Base-by-base conservation (phyloP, 1,284 basidiomycete genomes). In the Malassezia arunalokei region DNA sequence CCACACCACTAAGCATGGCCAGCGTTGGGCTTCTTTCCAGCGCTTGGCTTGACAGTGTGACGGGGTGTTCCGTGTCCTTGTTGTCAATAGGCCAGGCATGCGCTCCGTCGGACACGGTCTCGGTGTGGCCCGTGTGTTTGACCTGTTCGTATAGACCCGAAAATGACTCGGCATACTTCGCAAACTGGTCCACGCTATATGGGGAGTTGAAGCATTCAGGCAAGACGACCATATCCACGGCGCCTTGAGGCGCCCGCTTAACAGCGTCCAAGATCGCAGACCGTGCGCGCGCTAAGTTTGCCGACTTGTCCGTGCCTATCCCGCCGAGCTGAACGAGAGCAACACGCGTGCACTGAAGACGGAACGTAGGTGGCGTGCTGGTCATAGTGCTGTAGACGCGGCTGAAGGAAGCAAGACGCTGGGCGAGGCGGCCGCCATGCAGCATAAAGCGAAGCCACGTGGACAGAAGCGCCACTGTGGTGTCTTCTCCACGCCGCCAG, bases 161-260 rank as follows among this genome's bases (percentile, higher is more conserved):
- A 20, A 71, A 62, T 2, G 58, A 56, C 42, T 68, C 69, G 12
- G 71, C 68, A 39, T 74, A 72, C 40, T 65, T 68, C 51, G 53
- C 43, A 44, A 67, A 68, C 7, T 72, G 81, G 5, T 79, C 78
- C 58, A 87, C 83, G 0, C 91, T 91, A 68, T 98, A 98, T 0
- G 91, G 90, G 11, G 87, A 91, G 75, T 98, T 98, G 79, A 98
- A 99, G 76, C 89, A 89, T 79, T 98, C 92, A 83, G 91, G 64
- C 20, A 46, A 40, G 9, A 65, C 56, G 14, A 65, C 65, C 61
- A 73, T 60, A 37, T 65, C 65, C 7, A 62, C 66, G 39, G 51
- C 42, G n/a, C 49, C 40, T 7, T 47, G 2, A 41, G 57, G 39
- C 53, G 56, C 27, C 40, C 48, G 29, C n/a, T 24, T 30, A 12